Base-by-base conservation (phyloP, 768 basidiomycete species). In the Agaricus bisporus region DNA sequence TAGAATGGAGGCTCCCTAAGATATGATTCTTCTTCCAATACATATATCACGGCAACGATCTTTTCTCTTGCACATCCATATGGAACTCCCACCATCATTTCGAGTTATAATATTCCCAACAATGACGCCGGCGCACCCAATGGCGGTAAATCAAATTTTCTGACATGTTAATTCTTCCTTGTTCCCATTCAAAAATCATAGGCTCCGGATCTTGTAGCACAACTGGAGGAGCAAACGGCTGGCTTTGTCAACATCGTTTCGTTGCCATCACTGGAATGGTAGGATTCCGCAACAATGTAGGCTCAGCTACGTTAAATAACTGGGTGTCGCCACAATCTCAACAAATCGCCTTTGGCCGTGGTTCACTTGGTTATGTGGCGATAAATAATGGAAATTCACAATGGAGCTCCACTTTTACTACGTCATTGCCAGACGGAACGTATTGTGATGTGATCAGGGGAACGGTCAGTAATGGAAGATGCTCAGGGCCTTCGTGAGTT, bases 381-480 rank as follows among this genome's bases (percentile, higher is more conserved):
- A 86, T 87, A 59, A 87, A 87, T 62, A 86, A 86, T 56, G 75
- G 66, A 4, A 80, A 83, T 55, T 69, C 70, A 4, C 59, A 66
- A 0, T 87, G 86, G 85, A 78, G 57, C 7, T 49, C 74, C 0
- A 78, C 77, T 0, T 86, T 87, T 63, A 62, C 66, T 15, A 86
- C 85, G 0, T 75, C 78, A 0, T 66, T 87, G 8, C 74, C 84
- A 0, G 74, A 66, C 20, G 85, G 83, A 0, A 63, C 66, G 4
- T 87, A 86, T 59, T 87, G 86, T 65, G 81, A 88, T 63, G 80
- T 86, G 17, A 70, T 85, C 32, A 75, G 72, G 46, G 84, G 84
- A 9, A 63, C 59, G 29, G 69, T 64, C 26, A 64, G 64, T 0
- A 57, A 54, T 1, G 76, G 76, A 1, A 50, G 59, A 1, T 88